Base-by-base conservation (phyloP, 306 rosid species). In the Trifolium fragiferum region DNA sequence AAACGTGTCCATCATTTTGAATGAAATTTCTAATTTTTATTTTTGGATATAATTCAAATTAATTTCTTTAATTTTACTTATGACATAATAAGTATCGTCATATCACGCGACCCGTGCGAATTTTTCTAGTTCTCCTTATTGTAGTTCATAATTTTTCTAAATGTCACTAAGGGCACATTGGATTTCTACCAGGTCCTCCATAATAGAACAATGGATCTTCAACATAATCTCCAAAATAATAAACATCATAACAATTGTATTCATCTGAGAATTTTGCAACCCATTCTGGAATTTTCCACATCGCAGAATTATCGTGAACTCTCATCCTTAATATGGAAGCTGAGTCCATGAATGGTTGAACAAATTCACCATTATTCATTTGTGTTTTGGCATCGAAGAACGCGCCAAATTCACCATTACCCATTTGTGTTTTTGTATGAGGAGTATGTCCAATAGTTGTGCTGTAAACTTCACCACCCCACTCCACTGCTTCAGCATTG, bases 391-490 rank as follows among this genome's bases (percentile, higher is more conserved):
- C 4, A 6, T 4, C 4, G n/a, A 5, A 15, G 87, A 25, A 25
- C 27, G 27, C 27, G 27, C 59, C 59, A 82, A 80, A 88, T 4
- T 21, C 14, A 7, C 92, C 93, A 68, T 14, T 82, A 0, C 97
- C 97, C 90, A 89, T 91, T 13, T 51, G 78, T 59, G 97, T 89
- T 81, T 7, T 5, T 2, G 93, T 91, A 72, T 89, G 97, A 37
- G 93, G 93, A 58, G 53, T 58, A 0, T 70, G 77, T 10, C 81
- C 81, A 27, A 83, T 57, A 0, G 19, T 81, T 37, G 84, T 3
- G 74, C 97, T 89, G 53, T 87, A 84, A 18, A 91, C 97, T 82
- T 91, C 93, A 40, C 97, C 93, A 57, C 90, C 90, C 97, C 97
- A 89, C 12, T 89, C 87, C 59, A 87, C 93, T 4, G 87, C 70